Percentiles rank a stretch among this genome's conserved stretches.
phyloP scores from a whole-genome alignment of 768 basidiomycete species.

The Termitomyces sp. region DNA sequence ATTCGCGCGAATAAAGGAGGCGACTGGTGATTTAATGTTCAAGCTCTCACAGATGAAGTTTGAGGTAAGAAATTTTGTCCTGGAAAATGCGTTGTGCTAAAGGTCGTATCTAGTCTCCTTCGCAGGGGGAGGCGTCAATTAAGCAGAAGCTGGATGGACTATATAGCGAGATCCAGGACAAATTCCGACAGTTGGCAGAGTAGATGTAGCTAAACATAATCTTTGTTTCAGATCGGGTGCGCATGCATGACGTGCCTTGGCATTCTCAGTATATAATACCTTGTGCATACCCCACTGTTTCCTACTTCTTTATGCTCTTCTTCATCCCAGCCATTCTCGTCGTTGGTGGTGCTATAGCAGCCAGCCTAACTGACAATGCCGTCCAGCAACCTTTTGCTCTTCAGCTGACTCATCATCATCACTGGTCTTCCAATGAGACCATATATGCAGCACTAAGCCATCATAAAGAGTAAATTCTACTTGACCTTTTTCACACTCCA shows the following conservation, averaged over 20 bases:
- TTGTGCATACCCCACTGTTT: neutral
- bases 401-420: neutral
- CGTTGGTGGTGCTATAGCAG: neutral
- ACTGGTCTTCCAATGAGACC: constrained; percentile 6
- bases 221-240: constrained; percentile 9
- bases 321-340: neutral
- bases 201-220: constrained; percentile 22
- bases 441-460: constrained; percentile 8
- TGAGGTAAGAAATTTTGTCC: constrained; percentile 53
- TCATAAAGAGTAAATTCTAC: constrained; percentile 4
- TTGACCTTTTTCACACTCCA: neutral
- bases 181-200: constrained; percentile 83
- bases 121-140: constrained; percentile 82
- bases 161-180: constrained; percentile 85
- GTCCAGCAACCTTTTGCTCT: constrained; percentile 1
- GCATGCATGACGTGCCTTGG: constrained; percentile 1
- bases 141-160: constrained; percentile 78
- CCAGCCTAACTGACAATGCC: neutral
- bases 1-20: constrained; percentile 84
- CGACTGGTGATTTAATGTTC: constrained; percentile 84
- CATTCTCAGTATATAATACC: neutral
- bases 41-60: constrained; percentile 99
- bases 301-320: constrained; percentile 1
- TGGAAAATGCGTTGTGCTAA: constrained; percentile 1
- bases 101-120: constrained; percentile 61